phyloP scores from a whole-genome alignment of 306 rosid genomes.

The Rubus parviflorus region DNA sequence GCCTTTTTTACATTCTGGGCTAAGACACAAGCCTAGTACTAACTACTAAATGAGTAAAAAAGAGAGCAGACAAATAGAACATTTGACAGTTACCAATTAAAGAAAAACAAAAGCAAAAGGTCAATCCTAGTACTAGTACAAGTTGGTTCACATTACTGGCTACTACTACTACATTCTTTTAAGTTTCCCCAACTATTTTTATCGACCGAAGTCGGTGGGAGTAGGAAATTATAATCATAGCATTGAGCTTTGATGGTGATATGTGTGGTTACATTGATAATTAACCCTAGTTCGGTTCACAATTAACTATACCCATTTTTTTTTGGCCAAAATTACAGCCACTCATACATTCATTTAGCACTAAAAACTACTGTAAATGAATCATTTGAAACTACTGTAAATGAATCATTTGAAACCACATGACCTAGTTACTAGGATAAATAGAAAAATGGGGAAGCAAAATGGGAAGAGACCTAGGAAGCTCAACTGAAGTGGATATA shows the following conservation, averaged over 20 bases:
- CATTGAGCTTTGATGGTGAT: constrained; percentile 17
- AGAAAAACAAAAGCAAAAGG: constrained; percentile 8
- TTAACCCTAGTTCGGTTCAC: constrained; percentile 36
- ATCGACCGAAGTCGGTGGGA: constrained; percentile 30
- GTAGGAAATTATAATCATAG: constrained; percentile 23
- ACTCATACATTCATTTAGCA: too few species aligned
- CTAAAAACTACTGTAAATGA: too few species aligned
- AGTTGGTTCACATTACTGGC: constrained; percentile 10
- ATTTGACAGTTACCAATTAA: constrained; percentile 5
- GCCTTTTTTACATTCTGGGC: constrained; percentile 10
- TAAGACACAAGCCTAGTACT: constrained; percentile 16
- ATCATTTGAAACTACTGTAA: too few species aligned
- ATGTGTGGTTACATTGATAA: constrained; percentile 37
- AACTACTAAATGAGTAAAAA: background rate
- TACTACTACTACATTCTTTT: constrained; percentile 1
- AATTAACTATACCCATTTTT: background rate
- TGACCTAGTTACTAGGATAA: too few species aligned
- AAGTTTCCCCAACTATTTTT: constrained; percentile 2
- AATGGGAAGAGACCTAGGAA: too few species aligned
- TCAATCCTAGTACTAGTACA: constrained; percentile 16
- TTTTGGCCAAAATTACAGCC: too few species aligned
- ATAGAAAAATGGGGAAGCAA: too few species aligned
- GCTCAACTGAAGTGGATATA: too few species aligned
- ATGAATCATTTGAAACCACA: too few species aligned
- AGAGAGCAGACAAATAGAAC: constrained; percentile 6